Conservation (phyloP, 2,329 filamentous ascomycete species). For the Emmonsiellopsis sp. region DNA sequence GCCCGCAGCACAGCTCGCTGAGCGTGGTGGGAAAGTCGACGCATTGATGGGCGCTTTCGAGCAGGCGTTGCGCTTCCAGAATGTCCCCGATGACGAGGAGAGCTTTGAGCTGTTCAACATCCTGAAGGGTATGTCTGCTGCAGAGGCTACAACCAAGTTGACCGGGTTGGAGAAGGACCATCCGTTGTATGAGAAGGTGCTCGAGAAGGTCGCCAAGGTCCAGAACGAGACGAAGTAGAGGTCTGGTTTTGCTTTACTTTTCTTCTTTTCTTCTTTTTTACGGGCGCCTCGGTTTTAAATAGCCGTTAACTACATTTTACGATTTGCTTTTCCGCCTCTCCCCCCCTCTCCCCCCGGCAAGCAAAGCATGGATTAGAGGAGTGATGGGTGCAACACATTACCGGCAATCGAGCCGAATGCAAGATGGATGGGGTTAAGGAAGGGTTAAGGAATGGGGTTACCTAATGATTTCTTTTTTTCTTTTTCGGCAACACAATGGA, state of each 20-base stretch:
- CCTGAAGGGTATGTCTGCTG: conserved; percentile 63
- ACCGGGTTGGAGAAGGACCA: conserved; percentile 71
- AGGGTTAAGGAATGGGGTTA: too few species aligned
- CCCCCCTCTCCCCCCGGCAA: too few species aligned
- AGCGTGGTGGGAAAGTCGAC: conserved; percentile 63
- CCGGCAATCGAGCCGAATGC: too few species aligned
- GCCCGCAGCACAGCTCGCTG: conserved; percentile 80
- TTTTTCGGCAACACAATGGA: too few species aligned
- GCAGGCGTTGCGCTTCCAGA: conserved; percentile 91
- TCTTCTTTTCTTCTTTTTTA: background rate
- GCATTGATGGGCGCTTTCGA: conserved; percentile 75
- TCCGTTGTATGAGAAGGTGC: conserved; percentile 66
- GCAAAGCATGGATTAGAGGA: too few species aligned
- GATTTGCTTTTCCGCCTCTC: too few species aligned
- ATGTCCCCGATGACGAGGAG: conserved; percentile 86
- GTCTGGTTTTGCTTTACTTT: background rate
- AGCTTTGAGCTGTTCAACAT: conserved; percentile 77
- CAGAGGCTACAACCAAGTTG: conserved; percentile 69
- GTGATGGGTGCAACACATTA: too few species aligned
- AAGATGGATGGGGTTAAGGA: too few species aligned
- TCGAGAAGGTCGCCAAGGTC: conserved; percentile 73
- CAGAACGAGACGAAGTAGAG: conserved; percentile 45
- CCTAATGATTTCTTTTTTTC: too few species aligned
- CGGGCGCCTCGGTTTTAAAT: background rate
- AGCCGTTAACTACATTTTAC: too few species aligned